Evolutionary conservation across 768 basidiomycete genomes (phyloP).

Genomic region (Kwoniella botswanensis): DNA sequence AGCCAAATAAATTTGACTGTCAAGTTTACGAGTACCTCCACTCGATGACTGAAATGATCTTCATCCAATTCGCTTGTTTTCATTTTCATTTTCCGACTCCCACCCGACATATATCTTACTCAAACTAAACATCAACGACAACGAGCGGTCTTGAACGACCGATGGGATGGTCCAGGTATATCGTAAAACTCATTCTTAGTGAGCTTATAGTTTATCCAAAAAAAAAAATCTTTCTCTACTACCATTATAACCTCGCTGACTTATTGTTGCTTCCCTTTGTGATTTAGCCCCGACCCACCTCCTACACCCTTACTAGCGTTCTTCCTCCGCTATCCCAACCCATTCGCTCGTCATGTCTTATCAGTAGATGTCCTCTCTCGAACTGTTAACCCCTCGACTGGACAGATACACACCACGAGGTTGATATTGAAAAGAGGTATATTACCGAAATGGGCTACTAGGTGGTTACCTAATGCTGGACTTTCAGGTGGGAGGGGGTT

Average conservation of each 20-base stretch:
- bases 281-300: slow-evolving; percentile 80
- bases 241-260: background rate
- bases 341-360: slow-evolving; percentile 88
- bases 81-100: background rate
- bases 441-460: slow-evolving; percentile 89
- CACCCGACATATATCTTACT: background rate
- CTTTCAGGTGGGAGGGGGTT: slow-evolving; percentile 66
- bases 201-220: slow-evolving; percentile 5
- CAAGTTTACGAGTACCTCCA: background rate
- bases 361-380: slow-evolving; percentile 96
- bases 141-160: background rate
- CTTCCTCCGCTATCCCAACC: slow-evolving; percentile 94
- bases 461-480: slow-evolving; percentile 64
- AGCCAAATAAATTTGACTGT: too few species aligned
- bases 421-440: slow-evolving; percentile 90
- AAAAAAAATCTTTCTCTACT: background rate
- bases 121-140: background rate
- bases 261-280: background rate
- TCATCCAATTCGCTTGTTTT: background rate
- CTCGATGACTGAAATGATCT: background rate
- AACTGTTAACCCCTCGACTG: slow-evolving; percentile 68
- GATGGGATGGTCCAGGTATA: slow-evolving; percentile 45
- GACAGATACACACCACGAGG: slow-evolving; percentile 80
- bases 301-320: slow-evolving; percentile 89
- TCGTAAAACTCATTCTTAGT: slow-evolving; percentile 49